A percentile compares a stretch with the other conserved stretches of the same genome.
These are phyloP conservation scores for Ilyonectria robusta DNA, from an alignment of 2,329 filamentous ascomycete genomes.

Conservation along the genomic window DNA sequence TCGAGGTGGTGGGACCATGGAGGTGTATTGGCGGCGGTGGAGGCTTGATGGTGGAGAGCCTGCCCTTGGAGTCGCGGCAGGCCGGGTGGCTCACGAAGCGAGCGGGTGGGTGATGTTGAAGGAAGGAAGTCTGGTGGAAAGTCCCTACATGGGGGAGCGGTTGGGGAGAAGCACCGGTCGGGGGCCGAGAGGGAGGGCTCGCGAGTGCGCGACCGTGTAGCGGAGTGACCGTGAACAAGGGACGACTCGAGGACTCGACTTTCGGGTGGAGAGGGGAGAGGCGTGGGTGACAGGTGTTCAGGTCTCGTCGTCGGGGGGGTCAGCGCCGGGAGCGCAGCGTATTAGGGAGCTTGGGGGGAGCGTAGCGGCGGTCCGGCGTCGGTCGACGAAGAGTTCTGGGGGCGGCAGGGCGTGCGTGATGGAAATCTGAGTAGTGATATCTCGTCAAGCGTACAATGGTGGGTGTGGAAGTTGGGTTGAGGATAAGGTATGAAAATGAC, in stretches of 20 bases:
- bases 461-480: slow-evolving; percentile 49
- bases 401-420: slow-evolving; percentile 41
- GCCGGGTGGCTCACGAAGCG: slow-evolving; percentile 50
- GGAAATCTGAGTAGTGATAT: slow-evolving; percentile 47
- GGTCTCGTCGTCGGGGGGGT: slow-evolving; percentile 36
- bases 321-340: slow-evolving; percentile 44
- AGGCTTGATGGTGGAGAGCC: slow-evolving; percentile 52
- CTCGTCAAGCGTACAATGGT: slow-evolving; percentile 47
- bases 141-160: slow-evolving; percentile 54
- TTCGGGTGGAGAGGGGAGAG: slow-evolving; percentile 40
- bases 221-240: slow-evolving; percentile 31
- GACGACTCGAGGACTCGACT: slow-evolving; percentile 41
- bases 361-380: slow-evolving; percentile 42
- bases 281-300: slow-evolving; percentile 45
- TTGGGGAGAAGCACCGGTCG: slow-evolving; percentile 32
- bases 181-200: slow-evolving; percentile 32
- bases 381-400: slow-evolving; percentile 36
- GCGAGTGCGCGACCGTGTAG: slow-evolving; percentile 43
- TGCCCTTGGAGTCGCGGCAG: slow-evolving; percentile 55
- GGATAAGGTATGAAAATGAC: slow-evolving; percentile 53
- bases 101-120: slow-evolving; percentile 47
- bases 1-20: slow-evolving; percentile 73
- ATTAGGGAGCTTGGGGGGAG: slow-evolving; percentile 42
- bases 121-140: slow-evolving; percentile 43
- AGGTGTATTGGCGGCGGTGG: slow-evolving; percentile 56